Evolutionary conservation across 805 yeast species (phyloP).

Genomic region (Sungouiozyma ichnusensis): DNA sequence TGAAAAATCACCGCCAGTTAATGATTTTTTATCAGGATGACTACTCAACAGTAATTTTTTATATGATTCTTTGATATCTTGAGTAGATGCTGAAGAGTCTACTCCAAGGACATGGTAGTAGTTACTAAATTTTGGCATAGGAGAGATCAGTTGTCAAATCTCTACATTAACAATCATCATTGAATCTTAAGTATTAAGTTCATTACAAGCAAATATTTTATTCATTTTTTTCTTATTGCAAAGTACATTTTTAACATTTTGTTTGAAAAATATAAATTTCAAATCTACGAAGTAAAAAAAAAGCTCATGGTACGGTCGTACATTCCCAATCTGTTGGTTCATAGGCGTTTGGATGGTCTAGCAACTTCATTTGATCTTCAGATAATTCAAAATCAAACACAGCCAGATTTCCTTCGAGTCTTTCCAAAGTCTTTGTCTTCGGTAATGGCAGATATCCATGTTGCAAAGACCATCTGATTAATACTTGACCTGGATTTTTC

Average conservation of each 20-base stretch:
- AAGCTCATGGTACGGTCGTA: constrained; percentile 42
- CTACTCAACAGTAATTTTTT: constrained; percentile 42
- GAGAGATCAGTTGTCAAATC: not conserved
- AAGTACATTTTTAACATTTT: not conserved
- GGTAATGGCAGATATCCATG: constrained; percentile 66
- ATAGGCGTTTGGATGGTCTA: constrained; percentile 45
- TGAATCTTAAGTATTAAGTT: too few relatives aligned
- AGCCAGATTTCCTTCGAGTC: constrained; percentile 47
- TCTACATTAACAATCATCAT: too few relatives aligned
- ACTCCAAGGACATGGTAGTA: not conserved
- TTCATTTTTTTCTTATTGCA: too few relatives aligned
- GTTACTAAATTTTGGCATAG: not conserved
- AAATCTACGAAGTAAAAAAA: not conserved
- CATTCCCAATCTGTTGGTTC: constrained; percentile 76
- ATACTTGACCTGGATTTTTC: constrained; percentile 48
- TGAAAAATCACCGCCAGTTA: not conserved
- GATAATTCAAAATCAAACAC: constrained; percentile 41
- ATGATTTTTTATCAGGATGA: constrained; percentile 68
- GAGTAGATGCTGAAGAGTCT: constrained; percentile 13
- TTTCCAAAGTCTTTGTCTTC: constrained; percentile 43
- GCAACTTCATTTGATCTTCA: constrained; percentile 30
- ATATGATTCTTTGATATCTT: constrained; percentile 54
- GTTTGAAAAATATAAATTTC: not conserved
- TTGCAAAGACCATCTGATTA: constrained; percentile 63
- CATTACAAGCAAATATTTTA: too few relatives aligned